A percentile compares a stretch with the other conserved stretches of the same genome.
Conservation (phyloP, 1,139 yeast species). For the Martiniozyma asiatica region DNA sequence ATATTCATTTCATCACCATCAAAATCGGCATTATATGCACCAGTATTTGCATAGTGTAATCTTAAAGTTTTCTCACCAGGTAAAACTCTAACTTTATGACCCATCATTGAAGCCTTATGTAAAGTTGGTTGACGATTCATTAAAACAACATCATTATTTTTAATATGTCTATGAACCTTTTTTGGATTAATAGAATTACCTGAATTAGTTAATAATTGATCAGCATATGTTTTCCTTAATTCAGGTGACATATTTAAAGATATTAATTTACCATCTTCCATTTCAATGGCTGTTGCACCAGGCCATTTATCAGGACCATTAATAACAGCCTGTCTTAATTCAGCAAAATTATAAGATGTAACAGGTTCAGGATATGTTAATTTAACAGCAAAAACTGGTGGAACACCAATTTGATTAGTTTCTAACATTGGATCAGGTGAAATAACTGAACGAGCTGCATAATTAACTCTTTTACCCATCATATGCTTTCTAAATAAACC, state of each 20-base stretch:
- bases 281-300: conserved; percentile 93
- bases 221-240: conserved; percentile 93
- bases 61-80: conserved; percentile 97
- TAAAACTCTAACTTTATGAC: conserved; percentile 91
- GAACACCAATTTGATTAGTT: conserved; percentile 96
- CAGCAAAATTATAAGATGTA: conserved; percentile 84
- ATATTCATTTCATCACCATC: conserved; percentile 99
- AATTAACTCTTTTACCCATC: conserved; percentile 99
- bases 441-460: conserved; percentile 97
- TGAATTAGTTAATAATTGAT: conserved; percentile 79
- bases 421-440: conserved; percentile 98
- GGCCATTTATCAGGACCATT: conserved; percentile 99
- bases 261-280: conserved; percentile 85
- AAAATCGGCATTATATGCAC: conserved; percentile 93
- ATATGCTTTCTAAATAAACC: conserved; percentile 96
- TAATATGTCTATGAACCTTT: conserved; percentile 88
- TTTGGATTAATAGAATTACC: conserved; percentile 55
- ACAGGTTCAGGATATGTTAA: conserved; percentile 98
- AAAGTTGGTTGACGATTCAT: conserved; percentile 99
- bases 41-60: conserved; percentile 96
- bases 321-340: conserved; percentile 85
- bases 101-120: conserved; percentile 99
- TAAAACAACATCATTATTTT: conserved; percentile 87
- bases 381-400: conserved; percentile 94
- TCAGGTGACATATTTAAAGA: conserved; percentile 86